These are phyloP conservation scores for Penicillium nucicola DNA, from an alignment of 495 filamentous ascomycete species.

Conservation along the genomic window DNA sequence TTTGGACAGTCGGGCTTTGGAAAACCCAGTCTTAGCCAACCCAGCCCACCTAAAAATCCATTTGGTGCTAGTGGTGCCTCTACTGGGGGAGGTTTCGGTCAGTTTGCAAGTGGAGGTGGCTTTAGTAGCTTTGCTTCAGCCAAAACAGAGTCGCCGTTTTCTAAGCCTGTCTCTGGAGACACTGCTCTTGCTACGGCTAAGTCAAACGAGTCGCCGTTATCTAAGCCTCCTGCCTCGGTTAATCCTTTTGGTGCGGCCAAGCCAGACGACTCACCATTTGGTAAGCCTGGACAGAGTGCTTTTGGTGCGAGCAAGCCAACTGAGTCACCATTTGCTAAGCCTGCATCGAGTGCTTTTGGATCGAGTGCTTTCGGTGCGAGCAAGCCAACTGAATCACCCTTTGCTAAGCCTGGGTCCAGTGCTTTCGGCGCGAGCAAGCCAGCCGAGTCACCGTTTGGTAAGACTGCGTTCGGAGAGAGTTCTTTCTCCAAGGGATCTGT, in stretches of 20 bases:
- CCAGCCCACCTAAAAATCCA: conserved; percentile 31
- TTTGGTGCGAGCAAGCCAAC: conserved; percentile 10
- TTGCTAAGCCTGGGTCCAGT: background rate
- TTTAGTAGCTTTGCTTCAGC: conserved; percentile 33
- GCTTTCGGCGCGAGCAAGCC: conserved; percentile 1
- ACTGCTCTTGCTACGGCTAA: conserved; percentile 1
- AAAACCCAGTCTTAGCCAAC: conserved; percentile 47
- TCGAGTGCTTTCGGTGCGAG: conserved; percentile 18
- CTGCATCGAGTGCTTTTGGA: no score
- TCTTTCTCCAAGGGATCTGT: conserved; percentile 6
- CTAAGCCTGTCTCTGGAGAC: conserved; percentile 14
- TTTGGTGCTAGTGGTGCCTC: conserved; percentile 22
- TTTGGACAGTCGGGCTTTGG: conserved; percentile 34
- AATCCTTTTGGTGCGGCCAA: background rate
- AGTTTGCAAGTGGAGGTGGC: conserved; percentile 28
- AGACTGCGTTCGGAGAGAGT: conserved; percentile 4
- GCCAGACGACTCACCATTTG: background rate
- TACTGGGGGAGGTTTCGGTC: conserved; percentile 37
- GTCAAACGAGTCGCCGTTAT: no score
- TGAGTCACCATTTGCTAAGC: background rate
- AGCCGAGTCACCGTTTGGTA: conserved; percentile 13
- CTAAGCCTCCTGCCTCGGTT: no score
- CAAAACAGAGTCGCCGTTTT: conserved; percentile 30
- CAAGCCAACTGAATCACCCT: conserved; percentile 1
- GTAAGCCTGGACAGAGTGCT: background rate